Conservation (phyloP, 2,329 filamentous ascomycete species). For the Aspergillus udagawae region DNA sequence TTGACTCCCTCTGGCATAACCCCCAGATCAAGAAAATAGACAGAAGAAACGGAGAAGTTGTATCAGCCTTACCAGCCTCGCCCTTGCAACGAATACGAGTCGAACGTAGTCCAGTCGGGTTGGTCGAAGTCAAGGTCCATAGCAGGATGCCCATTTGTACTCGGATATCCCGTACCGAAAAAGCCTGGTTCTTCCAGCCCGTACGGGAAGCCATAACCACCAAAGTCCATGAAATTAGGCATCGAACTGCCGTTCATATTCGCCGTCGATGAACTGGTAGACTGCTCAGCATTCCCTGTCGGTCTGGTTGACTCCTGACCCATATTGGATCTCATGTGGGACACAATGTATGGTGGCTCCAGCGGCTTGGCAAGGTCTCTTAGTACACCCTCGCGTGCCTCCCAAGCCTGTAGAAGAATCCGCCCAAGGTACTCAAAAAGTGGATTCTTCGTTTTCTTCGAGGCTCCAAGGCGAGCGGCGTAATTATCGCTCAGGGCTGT, state of each 20-base stretch:
- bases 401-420: constrained; percentile 42
- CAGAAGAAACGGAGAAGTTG: too few relatives aligned
- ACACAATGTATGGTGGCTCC: constrained; percentile 27
- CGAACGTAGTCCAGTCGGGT: neutral
- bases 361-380: constrained; percentile 11
- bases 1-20: too few relatives aligned
- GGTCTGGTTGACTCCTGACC: constrained; percentile 1
- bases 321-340: constrained; percentile 21
- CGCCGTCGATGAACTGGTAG: neutral
- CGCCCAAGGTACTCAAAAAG: constrained; percentile 32
- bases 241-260: neutral
- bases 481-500: constrained; percentile 45
- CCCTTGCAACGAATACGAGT: neutral
- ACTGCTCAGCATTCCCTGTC: neutral
- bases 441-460: constrained; percentile 10
- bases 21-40: too few relatives aligned
- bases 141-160: neutral
- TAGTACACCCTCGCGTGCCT: constrained; percentile 21
- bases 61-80: neutral
- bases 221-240: neutral
- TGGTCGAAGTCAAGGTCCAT: neutral
- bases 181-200: neutral
- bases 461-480: constrained; percentile 27
- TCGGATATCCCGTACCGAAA: neutral
- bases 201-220: neutral